Base-by-base conservation (phyloP, 2,329 filamentous ascomycete genomes). In the Hypomyces rosellus region DNA sequence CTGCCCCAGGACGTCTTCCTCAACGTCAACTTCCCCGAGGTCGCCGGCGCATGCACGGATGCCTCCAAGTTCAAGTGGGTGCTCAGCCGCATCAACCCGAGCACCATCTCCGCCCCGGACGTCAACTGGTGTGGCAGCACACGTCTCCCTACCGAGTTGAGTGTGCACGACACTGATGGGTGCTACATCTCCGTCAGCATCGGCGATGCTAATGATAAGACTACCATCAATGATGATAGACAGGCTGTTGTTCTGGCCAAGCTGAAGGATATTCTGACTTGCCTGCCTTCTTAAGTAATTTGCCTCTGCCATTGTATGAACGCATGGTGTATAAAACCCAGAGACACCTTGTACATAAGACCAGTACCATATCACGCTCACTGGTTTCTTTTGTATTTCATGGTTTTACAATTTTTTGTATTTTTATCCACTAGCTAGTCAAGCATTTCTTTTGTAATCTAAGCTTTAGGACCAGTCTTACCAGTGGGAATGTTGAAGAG, bases 11-110 rank as follows among this genome's bases (percentile, higher is more conserved):
- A 76, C 42, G 73, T 79, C 34, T 86, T 75, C 63, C 73, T 88
- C 33, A 88, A 88, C 57, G 82, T 88, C 58, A 88, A 88, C 67
- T 86, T 85, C 59, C 80, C 81, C 5, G 65, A 72, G 51, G 75
- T 80, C 2, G 65, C 68, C 5, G 71, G 63, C 0, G 63, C 65
- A 46, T 88, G 85, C 67, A 72, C 68, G 12, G 67, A 69, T 18
- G 63, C 74, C 0, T 67, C 68, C 30, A 68, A 82, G 48, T 85
- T 86, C 72, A 74, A 75, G 57, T 89, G 80, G 64, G 77, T 88
- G 4, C 67, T 88, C 33, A 82, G 73, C 43, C 74, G 84, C 15
- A 80, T 88, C 60, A 77, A 82, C 62, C 65, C 71, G 34, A 71
- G 81, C 2, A 64, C 81, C 48, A 67, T 82, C 51, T 74, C 74